Evolutionary conservation across 192 early-diverging fungal species (phyloP), one percentile per base, ranked within the genome.

Genomic region (Cladochytrium replicatum): DNA sequence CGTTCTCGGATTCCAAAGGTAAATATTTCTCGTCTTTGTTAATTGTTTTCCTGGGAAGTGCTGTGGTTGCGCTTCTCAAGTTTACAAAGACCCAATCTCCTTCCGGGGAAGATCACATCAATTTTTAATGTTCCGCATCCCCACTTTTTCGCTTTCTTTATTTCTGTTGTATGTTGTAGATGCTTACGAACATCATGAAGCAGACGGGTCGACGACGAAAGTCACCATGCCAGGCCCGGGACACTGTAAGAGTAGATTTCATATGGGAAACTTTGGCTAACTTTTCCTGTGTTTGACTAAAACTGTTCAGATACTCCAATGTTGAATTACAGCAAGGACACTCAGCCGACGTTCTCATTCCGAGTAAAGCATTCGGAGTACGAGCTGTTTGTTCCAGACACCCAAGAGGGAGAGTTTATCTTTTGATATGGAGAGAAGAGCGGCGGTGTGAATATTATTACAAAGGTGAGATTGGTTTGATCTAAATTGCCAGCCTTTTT

Each of bases 291-390:
- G 29, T 6, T 15, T 7, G 34, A 4, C 8, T n/a, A 22, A 6
- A 31, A 2, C 8, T 3, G 32, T 7, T 4, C 56, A 69, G 67
- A 76, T 46, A 58, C 74, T 6, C 74, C 74, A 1, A 56, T 58
- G 26, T 32, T 76, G 25, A 52, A 52, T 8, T 63, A 57, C 53
- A 66, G 50, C 45, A 69, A 68, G 45, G 58, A 46, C n/a, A 47
- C 62, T 11, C 59, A 50, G 11, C 69, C 74, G 24, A 61, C 54
- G 24, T 76, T 67, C 49, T 76, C 74, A 15, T 76, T 76, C 65
- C 51, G 74, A 2, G 66, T 60, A 56, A 72, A 73, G 55, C 74
- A 76, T 48, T 67, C 67, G 11, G 74, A 76, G 43, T 76, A 72
- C 41, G 69, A 72, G 48, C 59, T 76, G 17, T 76, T 76, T 46